Conservation (phyloP, 1,139 yeast species). For the Kodamaea sp. region DNA sequence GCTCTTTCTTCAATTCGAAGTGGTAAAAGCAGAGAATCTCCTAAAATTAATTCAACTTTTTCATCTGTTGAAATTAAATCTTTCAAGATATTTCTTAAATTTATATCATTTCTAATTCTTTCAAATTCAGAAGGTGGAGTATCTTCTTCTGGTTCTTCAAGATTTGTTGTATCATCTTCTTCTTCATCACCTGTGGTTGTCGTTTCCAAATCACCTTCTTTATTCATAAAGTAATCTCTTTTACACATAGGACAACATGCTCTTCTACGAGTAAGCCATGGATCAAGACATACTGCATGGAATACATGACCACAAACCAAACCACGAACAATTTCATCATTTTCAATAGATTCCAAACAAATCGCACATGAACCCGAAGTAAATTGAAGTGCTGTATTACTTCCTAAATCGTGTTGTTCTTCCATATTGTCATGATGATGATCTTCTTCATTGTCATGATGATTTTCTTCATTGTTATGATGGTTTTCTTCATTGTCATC, state of each 20-base stretch:
- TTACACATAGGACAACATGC: conserved; percentile 89
- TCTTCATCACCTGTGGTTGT: conserved; percentile 7
- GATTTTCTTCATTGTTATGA: too few species aligned
- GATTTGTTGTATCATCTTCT: conserved; percentile 3
- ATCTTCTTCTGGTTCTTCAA: conserved; percentile 5
- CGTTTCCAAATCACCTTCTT: conserved; percentile 25
- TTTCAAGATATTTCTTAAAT: conserved; percentile 37
- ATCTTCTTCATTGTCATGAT: too few species aligned
- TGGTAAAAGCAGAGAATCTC: conserved; percentile 23
- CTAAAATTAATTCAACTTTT: conserved; percentile 34
- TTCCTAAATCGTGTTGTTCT: background rate
- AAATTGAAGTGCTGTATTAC: conserved; percentile 41
- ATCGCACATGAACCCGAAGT: conserved; percentile 79
- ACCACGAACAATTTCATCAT: conserved; percentile 65
- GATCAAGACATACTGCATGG: conserved; percentile 77
- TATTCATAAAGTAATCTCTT: conserved; percentile 50
- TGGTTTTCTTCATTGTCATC: too few species aligned
- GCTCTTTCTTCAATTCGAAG: conserved; percentile 45
- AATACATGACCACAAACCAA: conserved; percentile 81
- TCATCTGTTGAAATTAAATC: conserved; percentile 41
- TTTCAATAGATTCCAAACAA: conserved; percentile 65
- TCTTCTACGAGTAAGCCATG: conserved; percentile 72
- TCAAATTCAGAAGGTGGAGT: conserved; percentile 31
- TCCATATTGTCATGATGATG: too few species aligned
- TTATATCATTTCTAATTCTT: conserved; percentile 38